phyloP scores from a whole-genome alignment of 306 rosid species.

The Urtica urens region DNA sequence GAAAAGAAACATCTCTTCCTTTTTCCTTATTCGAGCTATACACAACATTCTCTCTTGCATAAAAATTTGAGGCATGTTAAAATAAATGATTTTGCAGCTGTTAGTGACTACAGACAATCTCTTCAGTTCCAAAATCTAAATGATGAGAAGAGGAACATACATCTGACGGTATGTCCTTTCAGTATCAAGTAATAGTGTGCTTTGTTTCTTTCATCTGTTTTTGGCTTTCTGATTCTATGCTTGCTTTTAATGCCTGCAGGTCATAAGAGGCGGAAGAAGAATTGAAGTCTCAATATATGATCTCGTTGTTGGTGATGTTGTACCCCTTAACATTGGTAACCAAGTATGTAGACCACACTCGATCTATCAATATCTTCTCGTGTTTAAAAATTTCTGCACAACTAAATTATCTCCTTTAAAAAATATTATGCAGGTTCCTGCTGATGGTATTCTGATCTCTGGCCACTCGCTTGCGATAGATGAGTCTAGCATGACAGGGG shows the following conservation, averaged over 20 bases:
- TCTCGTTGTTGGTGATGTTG: constrained; percentile 83
- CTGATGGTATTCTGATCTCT: constrained; percentile 70
- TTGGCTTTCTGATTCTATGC: not conserved
- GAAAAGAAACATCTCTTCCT: no score
- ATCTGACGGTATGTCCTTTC: constrained; percentile 48
- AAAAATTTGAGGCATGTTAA: no score
- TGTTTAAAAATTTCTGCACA: constrained; percentile 10
- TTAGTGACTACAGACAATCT: constrained; percentile 90
- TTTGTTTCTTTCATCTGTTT: not conserved
- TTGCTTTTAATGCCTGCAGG: constrained; percentile 30
- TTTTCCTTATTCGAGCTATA: no score
- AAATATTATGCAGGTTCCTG: constrained; percentile 97
- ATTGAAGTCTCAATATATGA: constrained; percentile 82
- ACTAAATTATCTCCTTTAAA: constrained; percentile 4
- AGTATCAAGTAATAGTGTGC: not conserved
- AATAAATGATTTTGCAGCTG: constrained; percentile 61
- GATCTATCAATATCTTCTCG: constrained; percentile 11
- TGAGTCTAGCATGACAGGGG: constrained; percentile 97
- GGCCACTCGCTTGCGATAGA: constrained; percentile 91
- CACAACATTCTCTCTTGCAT: no score
- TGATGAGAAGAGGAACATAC: constrained; percentile 93
- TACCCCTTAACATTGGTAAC: constrained; percentile 79
- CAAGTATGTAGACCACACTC: constrained; percentile 37
- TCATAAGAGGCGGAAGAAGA: constrained; percentile 78
- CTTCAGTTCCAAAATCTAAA: constrained; percentile 88